Base-by-base conservation (phyloP, 2,329 filamentous ascomycete species). In the Fusarium buharicum region DNA sequence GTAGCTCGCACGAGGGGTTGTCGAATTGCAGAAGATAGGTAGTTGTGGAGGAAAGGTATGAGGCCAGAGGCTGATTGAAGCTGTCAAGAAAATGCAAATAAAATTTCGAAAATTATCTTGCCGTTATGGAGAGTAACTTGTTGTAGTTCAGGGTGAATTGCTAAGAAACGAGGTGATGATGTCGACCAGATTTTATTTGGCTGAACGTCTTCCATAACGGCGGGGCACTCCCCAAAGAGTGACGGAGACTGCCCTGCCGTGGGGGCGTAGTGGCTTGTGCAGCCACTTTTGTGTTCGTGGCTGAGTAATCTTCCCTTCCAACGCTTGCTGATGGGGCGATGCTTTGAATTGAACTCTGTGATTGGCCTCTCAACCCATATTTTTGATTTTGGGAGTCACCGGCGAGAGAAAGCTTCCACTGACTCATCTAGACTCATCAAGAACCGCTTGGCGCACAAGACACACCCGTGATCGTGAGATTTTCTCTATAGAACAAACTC, bases 171-270 rank as follows among this genome's bases (percentile, higher is more conserved):
- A 53, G 65, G 18, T 28, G 57, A 64, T 53, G 59, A 70, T 66
- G 58, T 67, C 55, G 57, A 52, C 64, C 51, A 70, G 67, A 67
- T 69, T 70, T 69, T 70, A 70, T 67, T 64, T 46, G 34, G 49
- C 47, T 22, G 34, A 50, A 37, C 38, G 22, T 45, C 27, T 41
- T 43, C 51, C 39, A 18, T 51, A 43, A 67, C 69, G 68, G 68
- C 67, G 68, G 68, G 68, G 68, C 68, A 70, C 33, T 49, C 44
- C 55, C n/a, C 34, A 31, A 44, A 56, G 27, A 60, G 28, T 47
- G 36, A 41, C 31, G 53, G 57, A 45, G 39, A 43, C 16, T 65
- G 60, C 51, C 50, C 39, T 65, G 53, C 16, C 52, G 37, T 55
- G 55, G 40, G 48, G 45, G 39, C 17, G 47, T 36, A 40, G 62